phyloP scores from a whole-genome alignment of 345 rosid species.

The Mangifera indica region DNA sequence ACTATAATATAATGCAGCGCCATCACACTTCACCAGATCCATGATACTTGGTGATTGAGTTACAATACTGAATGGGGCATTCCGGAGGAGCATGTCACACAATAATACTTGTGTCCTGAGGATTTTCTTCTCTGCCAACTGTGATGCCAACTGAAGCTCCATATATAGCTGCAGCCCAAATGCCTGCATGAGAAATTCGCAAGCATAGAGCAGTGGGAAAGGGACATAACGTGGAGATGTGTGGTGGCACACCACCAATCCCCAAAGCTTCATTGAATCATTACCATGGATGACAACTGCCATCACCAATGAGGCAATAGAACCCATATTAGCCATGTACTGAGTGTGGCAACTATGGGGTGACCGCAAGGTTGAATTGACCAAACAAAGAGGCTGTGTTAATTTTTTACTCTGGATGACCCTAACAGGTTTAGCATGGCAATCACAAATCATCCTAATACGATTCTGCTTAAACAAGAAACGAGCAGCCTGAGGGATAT shows the following conservation, averaged over 20 bases:
- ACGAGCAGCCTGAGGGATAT: slow-evolving; percentile 85
- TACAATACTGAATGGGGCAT: slow-evolving; percentile 62
- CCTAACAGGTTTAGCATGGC: slow-evolving; percentile 55
- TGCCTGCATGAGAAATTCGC: slow-evolving; percentile 84
- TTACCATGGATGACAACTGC: slow-evolving; percentile 50
- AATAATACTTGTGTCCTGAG: slow-evolving; percentile 65
- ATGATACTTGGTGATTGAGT: slow-evolving; percentile 84
- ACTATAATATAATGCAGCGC: slow-evolving; percentile 68
- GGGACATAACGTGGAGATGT: slow-evolving; percentile 66
- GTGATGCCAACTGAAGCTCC: slow-evolving; percentile 74
- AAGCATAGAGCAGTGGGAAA: slow-evolving; percentile 76
- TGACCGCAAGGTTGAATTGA: slow-evolving; percentile 69
- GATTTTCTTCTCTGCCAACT: slow-evolving; percentile 63
- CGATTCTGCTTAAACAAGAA: slow-evolving; percentile 86
- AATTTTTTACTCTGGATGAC: slow-evolving; percentile 65
- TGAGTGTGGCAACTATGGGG: slow-evolving; percentile 73
- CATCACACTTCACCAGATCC: slow-evolving; percentile 92
- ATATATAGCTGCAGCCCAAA: slow-evolving; percentile 69
- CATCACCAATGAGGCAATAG: slow-evolving; percentile 68
- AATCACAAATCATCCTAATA: slow-evolving; percentile 75
- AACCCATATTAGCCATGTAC: slow-evolving; percentile 88
- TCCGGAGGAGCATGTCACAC: slow-evolving; percentile 86
- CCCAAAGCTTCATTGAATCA: slow-evolving; percentile 75
- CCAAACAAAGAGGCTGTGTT: slow-evolving; percentile 70
- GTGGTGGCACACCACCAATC: slow-evolving; percentile 84